phyloP scores from a whole-genome alignment of 805 yeast genomes.

The Candida germanica region DNA sequence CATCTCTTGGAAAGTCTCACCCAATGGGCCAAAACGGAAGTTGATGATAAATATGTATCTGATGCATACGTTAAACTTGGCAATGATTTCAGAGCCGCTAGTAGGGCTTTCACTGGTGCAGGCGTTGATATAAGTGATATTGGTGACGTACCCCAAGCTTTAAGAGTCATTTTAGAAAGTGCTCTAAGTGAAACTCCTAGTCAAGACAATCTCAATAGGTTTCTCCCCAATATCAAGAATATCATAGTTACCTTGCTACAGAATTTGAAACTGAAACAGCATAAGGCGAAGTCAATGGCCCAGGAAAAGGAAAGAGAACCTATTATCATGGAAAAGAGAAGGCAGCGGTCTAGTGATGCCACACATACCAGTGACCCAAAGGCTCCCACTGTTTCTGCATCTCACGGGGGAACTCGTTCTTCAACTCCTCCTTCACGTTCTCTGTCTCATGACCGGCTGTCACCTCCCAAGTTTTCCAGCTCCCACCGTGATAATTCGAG shows the following conservation, averaged over 20 bases:
- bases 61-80: conserved; percentile 90
- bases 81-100: conserved; percentile 85
- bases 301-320: conserved; percentile 5
- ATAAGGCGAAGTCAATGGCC: conserved; percentile 19
- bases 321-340: conserved; percentile 5
- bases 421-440: conserved; percentile 2
- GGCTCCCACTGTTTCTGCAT: background rate
- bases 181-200: conserved; percentile 85
- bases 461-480: background rate
- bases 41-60: conserved; percentile 79
- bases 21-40: conserved; percentile 83
- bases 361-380: background rate
- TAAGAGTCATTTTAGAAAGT: conserved; percentile 77
- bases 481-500: background rate
- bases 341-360: conserved; percentile 4
- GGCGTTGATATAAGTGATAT: conserved; percentile 81
- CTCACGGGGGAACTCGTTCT: background rate
- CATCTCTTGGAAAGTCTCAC: conserved; percentile 82
- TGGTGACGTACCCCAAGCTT: conserved; percentile 84
- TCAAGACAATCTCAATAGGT: conserved; percentile 74
- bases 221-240: conserved; percentile 79
- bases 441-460: conserved; percentile 1
- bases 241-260: conserved; percentile 79
- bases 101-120: conserved; percentile 71
- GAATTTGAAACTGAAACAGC: conserved; percentile 78